Evolutionary conservation across 768 basidiomycete genomes (phyloP), one percentile per base, ranked within the genome.

Genomic region (Suillus spraguei): DNA sequence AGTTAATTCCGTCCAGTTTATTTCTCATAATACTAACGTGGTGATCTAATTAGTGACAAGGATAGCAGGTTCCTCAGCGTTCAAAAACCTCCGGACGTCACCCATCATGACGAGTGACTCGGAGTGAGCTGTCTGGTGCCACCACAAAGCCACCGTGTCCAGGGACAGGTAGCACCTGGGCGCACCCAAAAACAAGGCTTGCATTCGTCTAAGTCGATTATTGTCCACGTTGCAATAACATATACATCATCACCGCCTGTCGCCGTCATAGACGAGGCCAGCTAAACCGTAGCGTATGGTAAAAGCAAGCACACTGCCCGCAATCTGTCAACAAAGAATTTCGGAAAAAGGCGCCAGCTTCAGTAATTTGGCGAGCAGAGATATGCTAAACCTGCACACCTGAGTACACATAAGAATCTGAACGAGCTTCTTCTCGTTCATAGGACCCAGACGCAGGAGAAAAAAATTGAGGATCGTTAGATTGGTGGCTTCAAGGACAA

Each of bases 391-490:
- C 39, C 28, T 10, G 70, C 77, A 66, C 59, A 91, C 90, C 83
- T 98, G 97, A 17, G 91, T 80, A 35, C 74, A 79, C 67, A 95
- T 92, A 69, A 97, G 72, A 20, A 84, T 77, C 71, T 87, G 82
- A 14, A 93, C 91, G 22, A 99, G 81, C 39, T 79, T 81, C 64
- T 90, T 89, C 77, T 99, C 97, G 63, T 81, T 82, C 90, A 96
- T 92, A 16, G 93, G 89, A 3, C 96, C 96, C 7, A 92, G 72
- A 24, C 85, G 82, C 28, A 97, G 77, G 36, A 99, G 82, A 60
- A 97, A 82, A 60, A 91, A 84, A 73, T 97, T 99, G 38, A 97
- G 80, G 63, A 99, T 88, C 0, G 97, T 99, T 64, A 99, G 77
- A 75, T 99, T 99, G 41, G 92, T 95, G 5, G 87, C 83, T 63